Percentiles rank a stretch among this genome's conserved stretches.
phyloP scores from a whole-genome alignment of 495 filamentous ascomycete species.

The Penicillium nucicola region DNA sequence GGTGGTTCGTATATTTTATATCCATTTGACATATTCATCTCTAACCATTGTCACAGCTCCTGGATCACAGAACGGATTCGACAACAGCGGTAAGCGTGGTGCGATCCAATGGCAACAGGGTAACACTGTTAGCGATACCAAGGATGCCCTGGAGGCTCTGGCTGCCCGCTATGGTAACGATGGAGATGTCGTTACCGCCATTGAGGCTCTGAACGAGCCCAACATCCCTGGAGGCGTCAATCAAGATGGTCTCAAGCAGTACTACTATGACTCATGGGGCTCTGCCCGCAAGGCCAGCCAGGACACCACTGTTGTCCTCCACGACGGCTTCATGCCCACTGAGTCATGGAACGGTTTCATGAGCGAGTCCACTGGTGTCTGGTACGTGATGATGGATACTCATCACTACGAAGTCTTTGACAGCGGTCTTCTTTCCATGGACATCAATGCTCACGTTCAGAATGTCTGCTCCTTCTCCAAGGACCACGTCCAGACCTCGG shows the following conservation, averaged over 20 bases:
- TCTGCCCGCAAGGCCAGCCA: slow-evolving; percentile 48
- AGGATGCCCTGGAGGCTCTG: slow-evolving; percentile 56
- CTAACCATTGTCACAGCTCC: slow-evolving; percentile 50
- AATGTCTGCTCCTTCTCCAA: slow-evolving; percentile 48
- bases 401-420: slow-evolving; percentile 72
- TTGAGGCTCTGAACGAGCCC: slow-evolving; percentile 75
- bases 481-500: slow-evolving; percentile 47
- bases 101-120: slow-evolving; percentile 60
- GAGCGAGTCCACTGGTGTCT: slow-evolving; percentile 45
- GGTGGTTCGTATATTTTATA: slow-evolving; percentile 49
- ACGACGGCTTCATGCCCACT: slow-evolving; percentile 65
- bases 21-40: background rate
- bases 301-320: slow-evolving; percentile 57
- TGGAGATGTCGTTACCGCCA: slow-evolving; percentile 63
- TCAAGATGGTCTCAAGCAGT: slow-evolving; percentile 51
- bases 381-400: slow-evolving; percentile 65
- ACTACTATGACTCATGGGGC: slow-evolving; percentile 62
- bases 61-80: slow-evolving; percentile 80
- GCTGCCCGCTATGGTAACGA: slow-evolving; percentile 56
- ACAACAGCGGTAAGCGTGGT: slow-evolving; percentile 69
- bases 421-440: slow-evolving; percentile 48
- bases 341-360: slow-evolving; percentile 72
- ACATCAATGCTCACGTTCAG: slow-evolving; percentile 46
- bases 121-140: slow-evolving; percentile 52
- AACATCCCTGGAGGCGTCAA: slow-evolving; percentile 52